Percentiles rank a stretch among this genome's conserved stretches.
Evolutionary conservation across 2,329 filamentous ascomycete species (phyloP).

Genomic region (Stylonectria norvegica): DNA sequence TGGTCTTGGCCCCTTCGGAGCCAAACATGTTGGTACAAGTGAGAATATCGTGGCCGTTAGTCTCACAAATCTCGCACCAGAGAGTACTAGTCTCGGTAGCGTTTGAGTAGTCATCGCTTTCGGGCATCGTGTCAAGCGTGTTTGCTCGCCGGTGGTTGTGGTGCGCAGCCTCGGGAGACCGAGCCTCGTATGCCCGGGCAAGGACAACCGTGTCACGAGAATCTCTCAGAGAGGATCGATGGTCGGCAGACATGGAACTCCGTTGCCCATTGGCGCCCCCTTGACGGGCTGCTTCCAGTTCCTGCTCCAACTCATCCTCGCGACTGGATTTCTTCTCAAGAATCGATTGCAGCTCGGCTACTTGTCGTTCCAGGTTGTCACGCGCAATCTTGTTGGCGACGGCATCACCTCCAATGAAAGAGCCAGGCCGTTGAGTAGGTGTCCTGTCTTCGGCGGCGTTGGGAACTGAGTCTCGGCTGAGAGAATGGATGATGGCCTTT

Average conservation of each 20-base stretch:
- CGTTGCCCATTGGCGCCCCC: constrained; percentile 13
- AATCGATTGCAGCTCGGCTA: constrained; percentile 70
- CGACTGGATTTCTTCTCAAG: constrained; percentile 68
- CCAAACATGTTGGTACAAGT: constrained; percentile 90
- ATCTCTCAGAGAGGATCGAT: constrained; percentile 60
- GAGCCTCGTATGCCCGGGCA: constrained; percentile 47
- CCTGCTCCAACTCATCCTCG: constrained; percentile 83
- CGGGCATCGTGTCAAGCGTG: constrained; percentile 65
- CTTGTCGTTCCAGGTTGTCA: constrained; percentile 74
- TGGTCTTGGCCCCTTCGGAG: constrained; percentile 36
- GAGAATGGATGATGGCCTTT: constrained; percentile 95
- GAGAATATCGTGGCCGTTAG: constrained; percentile 85
- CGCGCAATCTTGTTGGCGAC: constrained; percentile 32
- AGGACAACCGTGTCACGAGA: constrained; percentile 64
- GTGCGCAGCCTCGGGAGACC: constrained; percentile 37
- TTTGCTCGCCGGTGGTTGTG: constrained; percentile 46
- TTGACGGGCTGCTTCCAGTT: constrained; percentile 60
- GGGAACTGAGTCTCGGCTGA: constrained; percentile 72
- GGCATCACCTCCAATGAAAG: constrained; percentile 33
- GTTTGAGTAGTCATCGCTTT: constrained; percentile 66
- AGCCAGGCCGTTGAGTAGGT: constrained; percentile 30
- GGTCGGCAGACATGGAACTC: constrained; percentile 31
- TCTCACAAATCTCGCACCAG: constrained; percentile 96
- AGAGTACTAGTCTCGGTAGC: constrained; percentile 70
- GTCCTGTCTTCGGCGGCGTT: constrained; percentile 33